These are phyloP conservation scores for Penicillium soppii DNA, from an alignment of 495 filamentous ascomycete genomes.

Conservation along the genomic window DNA sequence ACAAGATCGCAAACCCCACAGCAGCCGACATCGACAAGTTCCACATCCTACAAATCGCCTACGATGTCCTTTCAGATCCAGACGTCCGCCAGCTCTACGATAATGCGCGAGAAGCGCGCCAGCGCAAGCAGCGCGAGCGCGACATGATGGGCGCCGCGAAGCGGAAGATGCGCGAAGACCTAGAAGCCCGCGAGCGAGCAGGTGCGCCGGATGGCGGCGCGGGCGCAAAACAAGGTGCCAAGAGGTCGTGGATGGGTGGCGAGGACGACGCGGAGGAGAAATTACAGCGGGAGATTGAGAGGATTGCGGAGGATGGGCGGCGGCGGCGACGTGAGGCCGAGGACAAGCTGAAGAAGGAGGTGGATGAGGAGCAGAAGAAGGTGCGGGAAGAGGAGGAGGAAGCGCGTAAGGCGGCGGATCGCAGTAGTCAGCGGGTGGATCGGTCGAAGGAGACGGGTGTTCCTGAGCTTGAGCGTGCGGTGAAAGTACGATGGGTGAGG, in stretches of 20 bases:
- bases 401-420: conserved; percentile 28
- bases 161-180: conserved; percentile 72
- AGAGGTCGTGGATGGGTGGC: conserved; percentile 42
- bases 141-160: conserved; percentile 66
- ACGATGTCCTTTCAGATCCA: conserved; percentile 68
- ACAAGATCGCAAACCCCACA: conserved; percentile 64
- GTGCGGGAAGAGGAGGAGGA: conserved; percentile 38
- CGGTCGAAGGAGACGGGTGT: conserved; percentile 45
- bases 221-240: conserved; percentile 36
- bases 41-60: conserved; percentile 68
- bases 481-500: conserved; percentile 60
- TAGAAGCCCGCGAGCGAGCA: conserved; percentile 61
- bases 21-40: conserved; percentile 66
- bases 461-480: conserved; percentile 55
- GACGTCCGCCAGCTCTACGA: conserved; percentile 65
- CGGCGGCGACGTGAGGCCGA: conserved; percentile 50
- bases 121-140: conserved; percentile 60
- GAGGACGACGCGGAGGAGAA: conserved; percentile 58
- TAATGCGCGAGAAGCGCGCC: conserved; percentile 60
- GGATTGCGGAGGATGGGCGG: conserved; percentile 64
- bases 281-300: conserved; percentile 57
- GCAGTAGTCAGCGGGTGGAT: conserved; percentile 38
- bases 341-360: conserved; percentile 47
- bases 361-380: conserved; percentile 49
- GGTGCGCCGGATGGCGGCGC: conserved; percentile 25